Percentiles rank a stretch among this genome's conserved stretches.
These are phyloP conservation scores for Rhipidocladum racemiflorum DNA, from an alignment of 176 grass and related monocot genomes.

Conservation along the genomic window DNA sequence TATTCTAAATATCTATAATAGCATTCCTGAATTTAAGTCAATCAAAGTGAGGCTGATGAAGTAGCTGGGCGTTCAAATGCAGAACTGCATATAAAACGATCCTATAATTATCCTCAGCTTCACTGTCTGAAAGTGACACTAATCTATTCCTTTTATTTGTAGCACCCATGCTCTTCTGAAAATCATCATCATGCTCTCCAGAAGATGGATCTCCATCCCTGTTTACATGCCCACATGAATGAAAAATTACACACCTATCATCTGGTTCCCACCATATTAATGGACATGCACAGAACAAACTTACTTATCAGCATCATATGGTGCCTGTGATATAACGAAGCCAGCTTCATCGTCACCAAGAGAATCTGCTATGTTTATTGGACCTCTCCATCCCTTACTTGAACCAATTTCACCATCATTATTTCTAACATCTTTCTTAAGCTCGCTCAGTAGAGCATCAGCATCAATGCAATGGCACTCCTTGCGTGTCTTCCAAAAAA, in stretches of 20 bases:
- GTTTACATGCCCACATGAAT: slow-evolving; percentile 10
- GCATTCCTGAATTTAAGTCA: slow-evolving; percentile 36
- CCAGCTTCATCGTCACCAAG: slow-evolving; percentile 96
- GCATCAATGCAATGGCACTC: slow-evolving; percentile 87
- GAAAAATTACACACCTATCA: slow-evolving; percentile 1
- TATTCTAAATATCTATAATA: too few relatives aligned
- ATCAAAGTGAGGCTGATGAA: slow-evolving; percentile 38
- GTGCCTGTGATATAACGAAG: slow-evolving; percentile 54
- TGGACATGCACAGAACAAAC: slow-evolving; percentile 26
- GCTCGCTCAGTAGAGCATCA: slow-evolving; percentile 56
- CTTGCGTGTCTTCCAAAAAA: slow-evolving; percentile 93
- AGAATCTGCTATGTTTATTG: slow-evolving; percentile 86
- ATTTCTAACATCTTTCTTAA: slow-evolving; percentile 54
- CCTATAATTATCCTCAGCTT: slow-evolving; percentile 49
- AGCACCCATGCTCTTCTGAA: slow-evolving; percentile 36
- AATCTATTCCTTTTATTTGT: slow-evolving; percentile 44
- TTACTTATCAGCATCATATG: slow-evolving; percentile 67
- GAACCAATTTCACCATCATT: slow-evolving; percentile 41
- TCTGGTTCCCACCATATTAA: slow-evolving; percentile 4
- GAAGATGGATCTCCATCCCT: slow-evolving; percentile 64
- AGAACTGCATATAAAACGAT: slow-evolving; percentile 36
- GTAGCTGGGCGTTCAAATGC: slow-evolving; percentile 25
- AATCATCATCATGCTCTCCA: slow-evolving; percentile 41
- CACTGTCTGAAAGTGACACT: slow-evolving; percentile 52
- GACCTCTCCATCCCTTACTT: slow-evolving; percentile 37